Percentiles rank a stretch among this genome's conserved stretches.
These are phyloP conservation scores for Mentha longifolia DNA, from an alignment of 257 asterid genomes.

Conservation along the genomic window DNA sequence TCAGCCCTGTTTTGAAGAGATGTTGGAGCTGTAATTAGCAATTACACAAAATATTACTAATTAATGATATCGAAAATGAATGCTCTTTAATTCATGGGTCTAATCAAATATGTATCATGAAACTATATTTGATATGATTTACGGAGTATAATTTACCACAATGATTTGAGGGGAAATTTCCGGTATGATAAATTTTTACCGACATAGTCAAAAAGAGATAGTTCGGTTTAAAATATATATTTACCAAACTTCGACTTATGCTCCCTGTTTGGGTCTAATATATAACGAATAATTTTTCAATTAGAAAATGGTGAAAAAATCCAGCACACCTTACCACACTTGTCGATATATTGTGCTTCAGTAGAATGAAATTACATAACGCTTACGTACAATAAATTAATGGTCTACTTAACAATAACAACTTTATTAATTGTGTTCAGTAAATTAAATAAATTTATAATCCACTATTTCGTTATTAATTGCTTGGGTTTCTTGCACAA, in stretches of 20 bases:
- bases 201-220: too few species aligned
- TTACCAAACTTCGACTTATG: constrained; percentile 23
- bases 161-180: neutral
- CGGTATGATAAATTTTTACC: neutral
- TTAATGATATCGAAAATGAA: too few species aligned
- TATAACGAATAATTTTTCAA: constrained; percentile 17
- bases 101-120: neutral
- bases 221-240: too few species aligned
- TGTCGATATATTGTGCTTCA: constrained; percentile 16
- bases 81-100: too few species aligned
- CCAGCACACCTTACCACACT: constrained; percentile 28
- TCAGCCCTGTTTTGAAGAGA: too few species aligned
- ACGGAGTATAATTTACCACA: neutral
- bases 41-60: too few species aligned
- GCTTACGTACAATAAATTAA: neutral
- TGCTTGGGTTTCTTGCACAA: constrained; percentile 35
- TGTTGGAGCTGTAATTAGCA: too few species aligned
- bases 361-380: neutral
- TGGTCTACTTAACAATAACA: neutral
- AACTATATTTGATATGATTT: too few species aligned
- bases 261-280: constrained; percentile 39
- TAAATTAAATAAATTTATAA: neutral
- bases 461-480: constrained; percentile 35
- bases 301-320: constrained; percentile 9
- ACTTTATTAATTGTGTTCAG: neutral